Conservation (phyloP, 176 grass and related monocot species). For the Triticum aestivum region IWGSC_CS_RefSeq_v2.1 NC_057797.1:48787270-48787769, state of each 20-base stretch:
- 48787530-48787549: background rate
- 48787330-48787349: conserved; percentile 13
- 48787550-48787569: background rate
- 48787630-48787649: too few species aligned
- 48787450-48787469: background rate
- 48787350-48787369: background rate
- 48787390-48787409: background rate
- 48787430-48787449: conserved; percentile 25
- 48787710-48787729: too few species aligned
- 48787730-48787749: too few species aligned
- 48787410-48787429: background rate
- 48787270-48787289: too few species aligned
- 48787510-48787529: background rate
- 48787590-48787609: too few species aligned
- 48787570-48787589: background rate
- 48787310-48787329: background rate
- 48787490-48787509: background rate
- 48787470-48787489: background rate
- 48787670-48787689: conserved; percentile 55
- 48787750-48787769: too few species aligned
- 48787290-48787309: too few species aligned
- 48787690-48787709: conserved; percentile 52
- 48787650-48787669: too few species aligned
- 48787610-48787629: background rate
- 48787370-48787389: background rate